These are phyloP conservation scores for Houttuynia cordata DNA, from an alignment of 164 flowering plant species.

Conservation along the genomic window DNA sequence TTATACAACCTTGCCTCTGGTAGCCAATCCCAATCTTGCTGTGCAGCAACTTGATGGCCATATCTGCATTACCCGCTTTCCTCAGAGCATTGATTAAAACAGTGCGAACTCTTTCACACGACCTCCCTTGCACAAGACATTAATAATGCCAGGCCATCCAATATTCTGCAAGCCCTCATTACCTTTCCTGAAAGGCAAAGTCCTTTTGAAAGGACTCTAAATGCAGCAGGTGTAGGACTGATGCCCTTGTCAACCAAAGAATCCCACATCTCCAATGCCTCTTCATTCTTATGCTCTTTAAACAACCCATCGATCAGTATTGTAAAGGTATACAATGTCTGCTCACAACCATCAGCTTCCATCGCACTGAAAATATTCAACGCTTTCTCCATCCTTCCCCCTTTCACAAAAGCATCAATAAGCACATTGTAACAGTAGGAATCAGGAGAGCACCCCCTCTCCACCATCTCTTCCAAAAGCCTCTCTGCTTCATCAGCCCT, in stretches of 20 bases:
- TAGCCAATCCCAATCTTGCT: constrained; percentile 91
- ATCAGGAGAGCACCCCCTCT: constrained; percentile 59
- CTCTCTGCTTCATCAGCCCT: constrained; percentile 64
- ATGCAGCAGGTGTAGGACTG: constrained; percentile 76
- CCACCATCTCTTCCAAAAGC: constrained; percentile 74
- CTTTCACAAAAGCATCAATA: constrained; percentile 67
- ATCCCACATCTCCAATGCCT: constrained; percentile 83
- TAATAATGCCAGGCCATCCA: constrained; percentile 60
- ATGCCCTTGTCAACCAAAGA: constrained; percentile 89
- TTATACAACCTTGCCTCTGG: constrained; percentile 69
- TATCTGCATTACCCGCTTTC: constrained; percentile 75
- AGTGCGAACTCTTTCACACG: constrained; percentile 56
- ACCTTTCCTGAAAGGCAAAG: constrained; percentile 91
- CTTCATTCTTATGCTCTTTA: constrained; percentile 67
- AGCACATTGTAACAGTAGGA: constrained; percentile 86
- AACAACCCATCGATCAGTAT: constrained; percentile 73
- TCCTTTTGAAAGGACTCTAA: constrained; percentile 78
- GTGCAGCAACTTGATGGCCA: constrained; percentile 88
- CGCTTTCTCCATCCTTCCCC: constrained; percentile 66
- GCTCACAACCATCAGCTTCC: constrained; percentile 87
- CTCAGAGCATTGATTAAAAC: constrained; percentile 84
- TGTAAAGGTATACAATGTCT: constrained; percentile 83
- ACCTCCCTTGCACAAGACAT: constrained; percentile 73
- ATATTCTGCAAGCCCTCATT: constrained; percentile 69
- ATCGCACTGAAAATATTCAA: constrained; percentile 47